Percentiles rank a stretch among this genome's conserved stretches.
These are phyloP conservation scores for Abrus pulchellus DNA, from an alignment of 306 rosid genomes.

Conservation along the genomic window DNA sequence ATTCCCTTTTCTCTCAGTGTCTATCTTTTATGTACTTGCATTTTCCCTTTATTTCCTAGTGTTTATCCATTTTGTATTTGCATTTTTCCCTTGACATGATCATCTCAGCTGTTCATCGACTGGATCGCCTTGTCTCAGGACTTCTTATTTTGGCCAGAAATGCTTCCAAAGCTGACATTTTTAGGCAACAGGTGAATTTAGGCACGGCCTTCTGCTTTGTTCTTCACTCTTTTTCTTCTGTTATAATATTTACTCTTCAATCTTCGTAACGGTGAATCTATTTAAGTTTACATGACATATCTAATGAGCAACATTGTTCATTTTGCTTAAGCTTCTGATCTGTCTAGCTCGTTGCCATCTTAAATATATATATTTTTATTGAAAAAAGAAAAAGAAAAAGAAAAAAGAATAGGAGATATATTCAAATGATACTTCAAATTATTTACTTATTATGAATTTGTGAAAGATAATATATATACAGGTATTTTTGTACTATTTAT, in stretches of 20 bases:
- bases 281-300: constrained; percentile 17
- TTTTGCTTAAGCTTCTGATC: constrained; percentile 23
- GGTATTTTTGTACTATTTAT: neutral
- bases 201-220: constrained; percentile 23
- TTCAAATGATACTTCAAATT: neutral
- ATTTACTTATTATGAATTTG: neutral
- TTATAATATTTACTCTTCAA: constrained; percentile 3
- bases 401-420: neutral
- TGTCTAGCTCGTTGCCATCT: constrained; percentile 12
- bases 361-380: constrained; percentile 22
- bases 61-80: constrained; percentile 38
- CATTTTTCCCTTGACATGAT: constrained; percentile 68
- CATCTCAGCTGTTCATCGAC: constrained; percentile 82
- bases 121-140: constrained; percentile 96
- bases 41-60: constrained; percentile 1
- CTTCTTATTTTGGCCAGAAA: constrained; percentile 95
- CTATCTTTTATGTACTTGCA: constrained; percentile 6
- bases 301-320: constrained; percentile 4
- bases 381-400: neutral
- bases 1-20: constrained; percentile 16
- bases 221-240: constrained; percentile 23
- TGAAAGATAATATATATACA: neutral
- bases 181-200: constrained; percentile 82
- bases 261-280: constrained; percentile 6
- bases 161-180: constrained; percentile 81